Conservation (phyloP, 2,329 filamentous ascomycete species). For the Alternaria novae-zelandiae region DNA sequence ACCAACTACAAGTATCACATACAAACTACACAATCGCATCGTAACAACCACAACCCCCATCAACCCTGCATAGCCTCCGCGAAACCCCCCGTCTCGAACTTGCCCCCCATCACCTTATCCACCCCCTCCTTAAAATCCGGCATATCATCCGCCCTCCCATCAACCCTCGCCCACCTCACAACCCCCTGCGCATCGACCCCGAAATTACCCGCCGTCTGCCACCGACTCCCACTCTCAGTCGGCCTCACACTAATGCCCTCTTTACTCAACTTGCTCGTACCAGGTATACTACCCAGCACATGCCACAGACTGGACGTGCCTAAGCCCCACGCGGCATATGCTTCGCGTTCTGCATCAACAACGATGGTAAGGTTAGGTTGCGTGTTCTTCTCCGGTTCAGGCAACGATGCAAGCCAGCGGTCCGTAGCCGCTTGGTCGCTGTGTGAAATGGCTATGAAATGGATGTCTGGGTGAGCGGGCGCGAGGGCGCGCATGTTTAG, state of each 20-base stretch:
- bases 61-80: background rate
- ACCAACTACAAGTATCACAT: background rate
- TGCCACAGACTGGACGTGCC: constrained; percentile 68
- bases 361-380: constrained; percentile 65
- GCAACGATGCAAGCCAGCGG: constrained; percentile 41
- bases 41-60: background rate
- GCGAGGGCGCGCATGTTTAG: constrained; percentile 40
- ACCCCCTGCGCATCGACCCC: constrained; percentile 62
- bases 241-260: constrained; percentile 72
- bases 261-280: constrained; percentile 63
- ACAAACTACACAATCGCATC: background rate
- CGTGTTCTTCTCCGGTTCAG: constrained; percentile 33
- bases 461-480: constrained; percentile 28
- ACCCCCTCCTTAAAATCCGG: constrained; percentile 59
- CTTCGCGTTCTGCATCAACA: constrained; percentile 64
- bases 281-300: constrained; percentile 63
- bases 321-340: constrained; percentile 71
- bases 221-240: constrained; percentile 70
- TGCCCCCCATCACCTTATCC: constrained; percentile 31
- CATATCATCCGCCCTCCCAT: constrained; percentile 60
- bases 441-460: constrained; percentile 47
- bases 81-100: background rate
- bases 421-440: constrained; percentile 40
- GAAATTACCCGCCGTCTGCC: constrained; percentile 73
- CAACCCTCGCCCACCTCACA: constrained; percentile 60